A percentile compares a stretch with the other conserved stretches of the same genome.
These are phyloP conservation scores for Rauvolfia tetraphylla DNA, from an alignment of 257 asterid species.

Conservation along the genomic window DNA sequence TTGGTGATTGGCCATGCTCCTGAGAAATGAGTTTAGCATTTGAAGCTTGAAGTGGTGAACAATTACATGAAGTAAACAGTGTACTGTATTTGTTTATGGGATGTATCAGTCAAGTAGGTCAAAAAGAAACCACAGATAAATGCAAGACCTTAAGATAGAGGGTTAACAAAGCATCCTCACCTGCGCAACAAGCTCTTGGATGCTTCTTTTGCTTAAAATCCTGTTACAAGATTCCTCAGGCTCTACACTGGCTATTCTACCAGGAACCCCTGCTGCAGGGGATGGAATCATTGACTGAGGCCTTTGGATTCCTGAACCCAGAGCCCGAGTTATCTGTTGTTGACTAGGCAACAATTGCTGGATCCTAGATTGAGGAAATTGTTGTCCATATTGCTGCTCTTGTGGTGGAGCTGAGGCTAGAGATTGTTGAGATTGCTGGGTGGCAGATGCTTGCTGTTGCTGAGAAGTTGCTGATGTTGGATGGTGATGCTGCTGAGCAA, in stretches of 20 bases:
- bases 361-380: constrained; percentile 52
- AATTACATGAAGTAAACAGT: background rate
- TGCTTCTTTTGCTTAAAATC: constrained; percentile 73
- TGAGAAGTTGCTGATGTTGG: constrained; percentile 39
- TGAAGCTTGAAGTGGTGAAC: background rate
- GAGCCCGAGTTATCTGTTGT: constrained; percentile 55
- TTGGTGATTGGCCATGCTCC: background rate
- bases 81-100: background rate
- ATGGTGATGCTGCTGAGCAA: constrained; percentile 56
- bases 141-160: background rate
- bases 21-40: background rate
- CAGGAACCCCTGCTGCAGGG: constrained; percentile 35
- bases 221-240: constrained; percentile 55
- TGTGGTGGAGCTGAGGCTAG: constrained; percentile 47
- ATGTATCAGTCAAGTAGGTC: background rate
- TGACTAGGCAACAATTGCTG: constrained; percentile 57
- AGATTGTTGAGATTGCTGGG: constrained; percentile 50
- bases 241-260: constrained; percentile 44
- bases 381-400: constrained; percentile 59
- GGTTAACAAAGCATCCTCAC: constrained; percentile 23
- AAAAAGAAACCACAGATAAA: background rate
- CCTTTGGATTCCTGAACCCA: constrained; percentile 58
- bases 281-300: constrained; percentile 48
- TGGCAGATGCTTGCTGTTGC: constrained; percentile 43
- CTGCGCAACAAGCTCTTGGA: constrained; percentile 77